Evolutionary conservation across 768 basidiomycete genomes (phyloP), one percentile per base, ranked within the genome.

Genomic region (Podaxis pistillaris): DNA sequence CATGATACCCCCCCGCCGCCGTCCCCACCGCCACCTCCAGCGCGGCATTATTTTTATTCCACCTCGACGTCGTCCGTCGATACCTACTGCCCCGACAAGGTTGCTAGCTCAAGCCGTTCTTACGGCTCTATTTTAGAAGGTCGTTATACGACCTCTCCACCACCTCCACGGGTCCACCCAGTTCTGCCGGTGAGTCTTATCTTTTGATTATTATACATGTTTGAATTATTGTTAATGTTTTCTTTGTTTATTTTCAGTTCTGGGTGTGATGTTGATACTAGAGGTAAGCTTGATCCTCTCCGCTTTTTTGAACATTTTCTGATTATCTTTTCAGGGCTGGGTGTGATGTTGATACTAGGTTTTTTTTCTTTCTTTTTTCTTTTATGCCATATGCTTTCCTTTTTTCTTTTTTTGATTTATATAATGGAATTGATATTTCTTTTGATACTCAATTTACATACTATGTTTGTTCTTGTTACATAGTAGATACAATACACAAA

Each of bases 101-200:
- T 62, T 62, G 60, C 60, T 62, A 62, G 60, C 60, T 62, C 60
- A 56, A 2, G 33, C 33, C 33, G 33, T 33, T 9, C 33, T 9
- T 9, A 33, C 33, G 33, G 33, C 44, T 9, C 1, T 9, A 19
- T 1, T 1, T 0, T 9, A 13, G 4, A 19, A 22, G 51, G 59
- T 28, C 44, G 41, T 47, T 22, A 33, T 36, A 52, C 30, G 54
- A 62, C 60, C 60, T 62, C 60, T 62, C 60, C 60, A 55, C 60
- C 60, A 62, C 60, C 60, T 62, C 60, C 60, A 62, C 6, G 24
- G 53, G 53, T 55, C 60, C 60, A 62, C 60, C 60, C 53, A 54
- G 52, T 46, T 60, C 54, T 62, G 60, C 60, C 60, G 60, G 60
- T 55, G 33, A 36, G 60, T 46, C 17, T 46, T 38, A 47, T 1